Conservation (phyloP, 768 basidiomycete species). For the Leccinum longicurvipes region DNA sequence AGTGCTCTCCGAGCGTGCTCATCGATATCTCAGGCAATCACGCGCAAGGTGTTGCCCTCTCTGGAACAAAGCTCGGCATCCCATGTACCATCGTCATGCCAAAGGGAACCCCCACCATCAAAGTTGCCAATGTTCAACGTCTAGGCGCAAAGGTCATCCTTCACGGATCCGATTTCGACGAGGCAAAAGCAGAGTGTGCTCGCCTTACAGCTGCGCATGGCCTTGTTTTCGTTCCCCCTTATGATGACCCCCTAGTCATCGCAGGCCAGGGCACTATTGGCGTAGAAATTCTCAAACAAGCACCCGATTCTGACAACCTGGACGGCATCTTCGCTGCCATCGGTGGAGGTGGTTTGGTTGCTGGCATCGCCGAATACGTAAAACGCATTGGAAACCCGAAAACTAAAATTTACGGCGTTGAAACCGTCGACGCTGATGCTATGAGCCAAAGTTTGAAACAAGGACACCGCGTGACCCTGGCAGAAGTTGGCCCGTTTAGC, state of each 20-base stretch:
- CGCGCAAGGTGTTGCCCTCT: slow-evolving; percentile 96
- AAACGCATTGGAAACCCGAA: slow-evolving; percentile 86
- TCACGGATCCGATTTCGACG: slow-evolving; percentile 91
- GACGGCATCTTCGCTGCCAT: slow-evolving; percentile 89
- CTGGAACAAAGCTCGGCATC: slow-evolving; percentile 81
- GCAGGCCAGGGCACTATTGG: slow-evolving; percentile 96
- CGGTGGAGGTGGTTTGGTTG: slow-evolving; percentile 89
- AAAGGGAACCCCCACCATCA: slow-evolving; percentile 89
- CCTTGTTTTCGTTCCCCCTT: slow-evolving; percentile 91
- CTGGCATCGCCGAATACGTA: slow-evolving; percentile 90
- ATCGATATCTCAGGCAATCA: slow-evolving; percentile 73
- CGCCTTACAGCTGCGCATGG: slow-evolving; percentile 74
- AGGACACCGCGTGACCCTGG: slow-evolving; percentile 78
- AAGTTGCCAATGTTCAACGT: slow-evolving; percentile 92
- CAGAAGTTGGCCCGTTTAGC: slow-evolving; percentile 93
- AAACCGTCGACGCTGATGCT: slow-evolving; percentile 93
- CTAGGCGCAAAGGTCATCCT: slow-evolving; percentile 93
- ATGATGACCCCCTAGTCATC: slow-evolving; percentile 95
- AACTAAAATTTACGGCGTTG: slow-evolving; percentile 83
- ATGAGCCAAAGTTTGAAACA: slow-evolving; percentile 80
- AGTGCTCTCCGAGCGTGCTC: background rate
- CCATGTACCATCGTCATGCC: slow-evolving; percentile 99
- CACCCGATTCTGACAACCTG: slow-evolving; percentile 67
- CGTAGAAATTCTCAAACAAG: slow-evolving; percentile 92
- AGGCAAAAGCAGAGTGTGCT: slow-evolving; percentile 91